Evolutionary conservation across 345 rosid species (phyloP), one percentile per base, ranked within the genome.

Genomic region (Salix viminalis): DNA sequence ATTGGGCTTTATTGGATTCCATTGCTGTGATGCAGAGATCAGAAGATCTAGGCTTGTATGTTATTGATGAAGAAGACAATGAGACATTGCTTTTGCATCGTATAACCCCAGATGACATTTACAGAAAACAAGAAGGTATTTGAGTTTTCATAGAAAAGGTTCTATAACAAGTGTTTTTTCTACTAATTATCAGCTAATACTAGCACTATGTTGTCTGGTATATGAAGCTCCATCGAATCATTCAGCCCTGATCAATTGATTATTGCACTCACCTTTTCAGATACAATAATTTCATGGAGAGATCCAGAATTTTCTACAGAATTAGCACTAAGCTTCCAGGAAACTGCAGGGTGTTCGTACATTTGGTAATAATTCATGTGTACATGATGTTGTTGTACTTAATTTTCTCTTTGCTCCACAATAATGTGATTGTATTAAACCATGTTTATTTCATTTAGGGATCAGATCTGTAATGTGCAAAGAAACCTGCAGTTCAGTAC

Each of bases 231-330:
- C n/a, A 58, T 24, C 65, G 50, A 80, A 48, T 65, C 39, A 3
- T 50, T 66, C 54, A 36, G 54, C 67, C 77, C 65, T 1, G 76
- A 56, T 64, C 54, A 13, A 71, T 52, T 48, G 30, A 77, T 69
- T 2, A 26, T 2, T 71, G 42, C 41, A 13, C 41, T 69, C 69
- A 72, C 44, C 77, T 77, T 68, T 77, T 67, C 88, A 96, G 99
- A 94, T 83, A 94, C 95, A 52, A 96, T 96, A 74, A 96, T 96
- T 82, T 91, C 98, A 24, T 96, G 98, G 99, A 91, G 95, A 89
- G 98, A 96, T 79, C 94, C 97, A 14, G 99, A 94, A 44, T 88
- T 78, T 73, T 86, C 91, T 72, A 88, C 97, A 18, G 99, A 96
- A 83, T 81, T 96, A 85, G 99, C 99, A 41, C 89, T 94, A 78